These are phyloP conservation scores for Trametes cubensis DNA, from an alignment of 768 basidiomycete genomes.

Conservation along the genomic window DNA sequence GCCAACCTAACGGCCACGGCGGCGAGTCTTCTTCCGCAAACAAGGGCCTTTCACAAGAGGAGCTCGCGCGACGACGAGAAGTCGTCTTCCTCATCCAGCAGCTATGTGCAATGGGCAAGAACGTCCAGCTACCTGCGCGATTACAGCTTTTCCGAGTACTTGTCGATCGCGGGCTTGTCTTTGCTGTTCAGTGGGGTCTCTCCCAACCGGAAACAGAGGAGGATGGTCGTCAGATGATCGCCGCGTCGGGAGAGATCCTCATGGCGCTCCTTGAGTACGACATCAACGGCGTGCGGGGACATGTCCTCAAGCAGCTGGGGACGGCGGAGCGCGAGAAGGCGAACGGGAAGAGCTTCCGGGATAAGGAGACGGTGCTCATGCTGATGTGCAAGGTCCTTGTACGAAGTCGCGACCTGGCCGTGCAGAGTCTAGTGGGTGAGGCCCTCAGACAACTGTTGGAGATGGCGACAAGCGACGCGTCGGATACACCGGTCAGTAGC, in stretches of 20 bases:
- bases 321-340: constrained; percentile 70
- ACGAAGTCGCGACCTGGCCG: constrained; percentile 78
- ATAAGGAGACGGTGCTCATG: constrained; percentile 73
- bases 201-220: constrained; percentile 61
- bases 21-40: background rate
- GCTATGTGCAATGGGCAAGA: constrained; percentile 94
- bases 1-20: constrained; percentile 49
- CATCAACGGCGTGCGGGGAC: constrained; percentile 79
- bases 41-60: constrained; percentile 34
- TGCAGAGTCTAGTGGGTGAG: constrained; percentile 91
- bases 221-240: constrained; percentile 60
- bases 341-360: constrained; percentile 59
- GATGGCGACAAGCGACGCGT: constrained; percentile 46
- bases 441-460: constrained; percentile 83
- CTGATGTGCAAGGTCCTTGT: constrained; percentile 78
- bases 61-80: constrained; percentile 64
- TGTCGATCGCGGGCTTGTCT: constrained; percentile 85
- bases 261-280: constrained; percentile 89
- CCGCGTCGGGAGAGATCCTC: constrained; percentile 84
- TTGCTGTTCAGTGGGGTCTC: constrained; percentile 92
- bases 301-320: constrained; percentile 79
- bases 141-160: constrained; percentile 84
- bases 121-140: constrained; percentile 87
- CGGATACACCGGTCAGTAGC: constrained; percentile 26
- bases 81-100: constrained; percentile 90